Evolutionary conservation across 2,329 filamentous ascomycete genomes (phyloP), one percentile per base, ranked within the genome.

Genomic region (Nemania sp.): DNA sequence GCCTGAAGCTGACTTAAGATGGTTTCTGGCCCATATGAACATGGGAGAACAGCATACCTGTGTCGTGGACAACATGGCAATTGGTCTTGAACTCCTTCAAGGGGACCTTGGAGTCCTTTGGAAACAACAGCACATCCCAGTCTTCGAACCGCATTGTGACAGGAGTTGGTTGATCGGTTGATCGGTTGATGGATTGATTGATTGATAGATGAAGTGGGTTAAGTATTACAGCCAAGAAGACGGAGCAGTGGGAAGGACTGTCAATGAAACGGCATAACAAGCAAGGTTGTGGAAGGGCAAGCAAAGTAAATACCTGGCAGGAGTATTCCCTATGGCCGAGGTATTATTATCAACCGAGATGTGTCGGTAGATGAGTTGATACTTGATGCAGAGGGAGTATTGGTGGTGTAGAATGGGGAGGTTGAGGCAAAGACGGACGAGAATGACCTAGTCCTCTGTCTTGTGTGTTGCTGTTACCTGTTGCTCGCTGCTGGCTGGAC

Each of bases 101-200:
- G 0, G 93, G 93, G 13, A 91, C 78, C 73, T 89, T 90, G 73
- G 85, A 89, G 68, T 87, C 85, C 69, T 79, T 80, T 0, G 92
- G 90, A 77, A 97, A 97, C 69, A 97, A 84, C 51, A 97, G 87
- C 63, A 96, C 87, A 75, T 97, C 93, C 93, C 93, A 97, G 75
- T 93, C 89, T 73, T 93, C 88, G 84, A 92, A 97, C 67, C 93
- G 90, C 93, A 97, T 97, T 70, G 74, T 85, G 79, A 62, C 66
- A 29, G 67, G 24, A n/a, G 8, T 32, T 4, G 29, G 8, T 32
- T 32, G 29, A 8, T 4, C 29, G 29, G 8, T 4, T 4, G 29
- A 32, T 32, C 5, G 29, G 8, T 32, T 4, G 29, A 32, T 32
- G 4, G 29, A 32, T 32, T 32, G 57, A 51, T 61, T 58, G 51